Conservation (phyloP, 306 rosid genomes). For the Luffa aegyptiaca region DNA sequence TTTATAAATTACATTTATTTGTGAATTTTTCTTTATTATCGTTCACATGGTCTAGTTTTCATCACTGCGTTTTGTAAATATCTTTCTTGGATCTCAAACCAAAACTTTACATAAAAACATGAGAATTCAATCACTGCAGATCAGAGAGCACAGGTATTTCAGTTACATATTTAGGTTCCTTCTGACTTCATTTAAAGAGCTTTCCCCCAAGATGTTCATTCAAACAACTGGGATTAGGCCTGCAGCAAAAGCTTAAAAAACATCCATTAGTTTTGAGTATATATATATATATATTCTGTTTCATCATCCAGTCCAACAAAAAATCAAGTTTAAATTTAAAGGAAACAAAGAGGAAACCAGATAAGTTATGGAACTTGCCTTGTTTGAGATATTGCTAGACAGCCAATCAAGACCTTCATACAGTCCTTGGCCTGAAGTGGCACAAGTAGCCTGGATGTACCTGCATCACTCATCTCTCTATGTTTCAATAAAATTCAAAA, state of each 20-base stretch:
- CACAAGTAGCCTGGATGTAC: conserved; percentile 52
- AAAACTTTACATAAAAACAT: background rate
- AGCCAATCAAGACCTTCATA: conserved; percentile 91
- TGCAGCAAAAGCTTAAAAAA: background rate
- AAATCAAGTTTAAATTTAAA: background rate
- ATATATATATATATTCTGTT: background rate
- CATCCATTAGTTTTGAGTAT: background rate
- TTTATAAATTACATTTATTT: background rate
- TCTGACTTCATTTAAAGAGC: background rate
- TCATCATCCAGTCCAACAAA: background rate
- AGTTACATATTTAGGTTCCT: background rate
- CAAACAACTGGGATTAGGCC: background rate
- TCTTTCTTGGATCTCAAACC: background rate
- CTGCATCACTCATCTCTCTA: conserved; percentile 17
- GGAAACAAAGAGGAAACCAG: background rate
- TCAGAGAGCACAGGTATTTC: background rate
- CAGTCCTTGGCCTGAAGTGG: conserved; percentile 46
- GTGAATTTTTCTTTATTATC: background rate
- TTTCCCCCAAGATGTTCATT: background rate
- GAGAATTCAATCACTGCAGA: background rate
- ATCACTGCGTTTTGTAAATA: background rate
- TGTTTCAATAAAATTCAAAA: background rate
- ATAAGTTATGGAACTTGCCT: conserved; percentile 15
- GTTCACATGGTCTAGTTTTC: background rate
- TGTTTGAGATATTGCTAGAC: conserved; percentile 64